These are phyloP conservation scores for Ceratocystis eucalypticola DNA, from an alignment of 2,329 filamentous ascomycete genomes.

Conservation along the genomic window DNA sequence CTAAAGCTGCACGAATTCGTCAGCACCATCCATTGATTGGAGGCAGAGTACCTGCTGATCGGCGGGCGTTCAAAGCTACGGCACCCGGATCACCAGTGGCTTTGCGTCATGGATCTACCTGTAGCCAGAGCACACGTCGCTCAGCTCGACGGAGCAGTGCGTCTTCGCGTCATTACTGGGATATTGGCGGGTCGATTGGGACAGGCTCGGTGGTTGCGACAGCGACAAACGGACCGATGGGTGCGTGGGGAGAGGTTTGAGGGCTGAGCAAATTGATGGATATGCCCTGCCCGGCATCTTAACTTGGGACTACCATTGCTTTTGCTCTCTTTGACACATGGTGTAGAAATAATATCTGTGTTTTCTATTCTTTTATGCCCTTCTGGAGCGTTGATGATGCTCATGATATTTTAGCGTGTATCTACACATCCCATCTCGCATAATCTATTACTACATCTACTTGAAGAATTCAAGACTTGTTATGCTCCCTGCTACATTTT, in stretches of 20 bases:
- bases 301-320: neutral
- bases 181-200: conserved; percentile 67
- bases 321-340: neutral
- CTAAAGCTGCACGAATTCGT: conserved; percentile 69
- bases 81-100: conserved; percentile 36
- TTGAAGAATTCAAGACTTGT: neutral
- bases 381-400: neutral
- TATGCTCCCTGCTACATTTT: neutral
- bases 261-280: too few species aligned
- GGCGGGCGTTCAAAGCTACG: conserved; percentile 43
- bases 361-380: neutral
- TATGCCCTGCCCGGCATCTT: too few species aligned
- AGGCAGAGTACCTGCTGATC: conserved; percentile 39
- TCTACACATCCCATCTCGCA: neutral
- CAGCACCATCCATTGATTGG: conserved; percentile 80
- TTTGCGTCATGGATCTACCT: conserved; percentile 48
- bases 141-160: conserved; percentile 53
- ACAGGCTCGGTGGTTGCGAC: conserved; percentile 52
- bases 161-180: conserved; percentile 82
- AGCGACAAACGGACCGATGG: conserved; percentile 48
- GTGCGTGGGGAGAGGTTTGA: conserved; percentile 65
- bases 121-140: conserved; percentile 73
- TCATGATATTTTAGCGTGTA: neutral
- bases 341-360: neutral
- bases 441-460: neutral